A percentile compares a stretch with the other conserved stretches of the same genome.
These are phyloP conservation scores for Agastache rugosa DNA, from an alignment of 257 asterid species.

Conservation along the genomic window DNA sequence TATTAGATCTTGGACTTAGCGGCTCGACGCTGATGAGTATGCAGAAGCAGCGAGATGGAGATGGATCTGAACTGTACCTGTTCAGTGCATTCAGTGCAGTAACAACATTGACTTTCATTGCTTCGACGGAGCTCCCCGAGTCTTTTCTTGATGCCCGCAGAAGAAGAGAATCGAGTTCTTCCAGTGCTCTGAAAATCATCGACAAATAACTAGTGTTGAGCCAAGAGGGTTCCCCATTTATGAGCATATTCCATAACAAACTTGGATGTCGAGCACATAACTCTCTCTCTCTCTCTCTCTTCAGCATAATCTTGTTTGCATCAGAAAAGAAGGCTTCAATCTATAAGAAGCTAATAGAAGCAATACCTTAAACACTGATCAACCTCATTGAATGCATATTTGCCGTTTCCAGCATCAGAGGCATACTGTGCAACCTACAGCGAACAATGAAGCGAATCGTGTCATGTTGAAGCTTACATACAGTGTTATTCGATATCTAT, in stretches of 20 bases:
- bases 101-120: conserved; percentile 67
- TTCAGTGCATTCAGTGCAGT: conserved; percentile 69
- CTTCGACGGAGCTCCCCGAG: conserved; percentile 55
- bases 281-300: conserved; percentile 1
- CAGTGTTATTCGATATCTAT: background rate
- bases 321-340: conserved; percentile 1
- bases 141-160: conserved; percentile 82
- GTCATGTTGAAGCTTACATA: background rate
- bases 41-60: background rate
- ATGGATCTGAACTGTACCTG: conserved; percentile 49
- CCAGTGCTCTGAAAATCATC: conserved; percentile 70
- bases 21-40: background rate
- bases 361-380: conserved; percentile 88
- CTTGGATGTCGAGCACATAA: background rate
- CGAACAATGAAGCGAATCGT: conserved; percentile 16
- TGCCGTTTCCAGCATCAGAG: conserved; percentile 79
- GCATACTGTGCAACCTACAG: conserved; percentile 94
- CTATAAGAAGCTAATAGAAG: conserved; percentile 28
- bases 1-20: background rate
- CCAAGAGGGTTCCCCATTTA: background rate
- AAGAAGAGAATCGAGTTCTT: conserved; percentile 92
- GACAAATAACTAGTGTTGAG: background rate
- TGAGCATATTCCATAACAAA: background rate
- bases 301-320: background rate
- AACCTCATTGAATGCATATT: conserved; percentile 69